Evolutionary conservation across 768 basidiomycete species (phyloP).

Genomic region (Tulasnella sp.): DNA sequence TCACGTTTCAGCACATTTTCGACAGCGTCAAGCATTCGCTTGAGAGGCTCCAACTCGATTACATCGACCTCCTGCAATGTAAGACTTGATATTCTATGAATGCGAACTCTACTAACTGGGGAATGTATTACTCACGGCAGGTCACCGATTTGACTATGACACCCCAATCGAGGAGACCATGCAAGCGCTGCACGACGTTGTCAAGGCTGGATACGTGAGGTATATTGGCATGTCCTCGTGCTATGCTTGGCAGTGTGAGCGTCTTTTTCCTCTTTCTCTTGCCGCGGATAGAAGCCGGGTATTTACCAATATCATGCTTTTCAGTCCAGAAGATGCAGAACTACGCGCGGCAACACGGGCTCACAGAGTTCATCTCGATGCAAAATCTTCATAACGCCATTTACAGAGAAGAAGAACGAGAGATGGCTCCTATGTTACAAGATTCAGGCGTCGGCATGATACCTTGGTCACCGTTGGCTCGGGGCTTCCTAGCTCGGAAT

Average conservation of each 20-base stretch:
- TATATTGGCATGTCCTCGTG: slow-evolving; percentile 52
- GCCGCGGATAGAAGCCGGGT: no score
- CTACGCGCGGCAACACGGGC: slow-evolving; percentile 22
- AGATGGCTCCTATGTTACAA: slow-evolving; percentile 30
- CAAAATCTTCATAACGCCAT: slow-evolving; percentile 28
- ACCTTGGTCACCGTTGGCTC: slow-evolving; percentile 28
- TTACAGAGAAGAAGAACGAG: slow-evolving; percentile 33
- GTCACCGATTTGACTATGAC: slow-evolving; percentile 55
- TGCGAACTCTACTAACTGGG: no score
- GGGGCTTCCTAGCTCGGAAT: slow-evolving; percentile 30
- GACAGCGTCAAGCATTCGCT: slow-evolving; percentile 35
- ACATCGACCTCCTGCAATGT: slow-evolving; percentile 50
- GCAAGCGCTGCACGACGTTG: slow-evolving; percentile 57
- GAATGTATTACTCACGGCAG: slow-evolving; percentile 37
- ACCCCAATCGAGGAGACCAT: slow-evolving; percentile 58
- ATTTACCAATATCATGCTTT: no score
- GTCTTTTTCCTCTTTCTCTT: neutral
- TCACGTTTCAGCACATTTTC: no score
- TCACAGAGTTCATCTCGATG: slow-evolving; percentile 28
- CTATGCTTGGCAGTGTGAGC: slow-evolving; percentile 43
- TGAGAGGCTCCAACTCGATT: slow-evolving; percentile 47
- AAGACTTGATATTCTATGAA: slow-evolving; percentile 28
- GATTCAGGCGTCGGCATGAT: slow-evolving; percentile 30
- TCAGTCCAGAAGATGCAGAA: slow-evolving; percentile 34
- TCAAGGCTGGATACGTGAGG: slow-evolving; percentile 54